Evolutionary conservation across 352 stramenopile species (phyloP).

Genomic region (Globisporangium viniferum): DNA sequence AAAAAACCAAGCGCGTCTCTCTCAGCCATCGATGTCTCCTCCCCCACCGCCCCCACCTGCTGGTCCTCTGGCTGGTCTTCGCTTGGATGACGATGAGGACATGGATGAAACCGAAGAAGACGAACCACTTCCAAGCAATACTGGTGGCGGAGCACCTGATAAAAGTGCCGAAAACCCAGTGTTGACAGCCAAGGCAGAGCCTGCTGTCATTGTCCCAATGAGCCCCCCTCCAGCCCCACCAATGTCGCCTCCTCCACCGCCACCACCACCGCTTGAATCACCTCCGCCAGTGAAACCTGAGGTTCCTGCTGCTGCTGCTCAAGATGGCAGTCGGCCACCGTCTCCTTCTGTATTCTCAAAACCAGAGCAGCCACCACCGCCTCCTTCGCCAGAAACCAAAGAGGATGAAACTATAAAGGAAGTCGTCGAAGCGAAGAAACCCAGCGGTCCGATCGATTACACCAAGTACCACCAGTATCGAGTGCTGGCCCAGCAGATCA

Average conservation of each 20-base stretch:
- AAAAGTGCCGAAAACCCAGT: not conserved
- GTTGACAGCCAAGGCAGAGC: not conserved
- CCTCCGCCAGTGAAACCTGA: conserved; percentile 17
- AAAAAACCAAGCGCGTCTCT: not conserved
- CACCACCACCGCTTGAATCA: conserved; percentile 25
- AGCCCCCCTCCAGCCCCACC: conserved; percentile 43
- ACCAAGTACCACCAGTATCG: conserved; percentile 68
- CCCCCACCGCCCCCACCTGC: not conserved
- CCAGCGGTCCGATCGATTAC: conserved; percentile 58
- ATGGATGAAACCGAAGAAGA: conserved; percentile 56
- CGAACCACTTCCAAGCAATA: conserved; percentile 38
- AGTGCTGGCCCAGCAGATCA: conserved; percentile 71
- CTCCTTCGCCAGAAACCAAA: conserved; percentile 2
- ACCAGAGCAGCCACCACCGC: conserved; percentile 17
- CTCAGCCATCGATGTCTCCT: not conserved
- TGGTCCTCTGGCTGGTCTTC: conserved; percentile 9
- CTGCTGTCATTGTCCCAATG: conserved; percentile 14
- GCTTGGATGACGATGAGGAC: conserved; percentile 29
- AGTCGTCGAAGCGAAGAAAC: conserved; percentile 1
- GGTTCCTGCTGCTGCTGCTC: not conserved
- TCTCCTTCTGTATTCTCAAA: conserved; percentile 40
- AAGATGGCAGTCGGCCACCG: conserved; percentile 21
- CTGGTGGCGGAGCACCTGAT: conserved; percentile 1
- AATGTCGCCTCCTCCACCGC: conserved; percentile 45
- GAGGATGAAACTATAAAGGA: not conserved